phyloP scores from a whole-genome alignment of 2,329 filamentous ascomycete species.

The Ophiocordyceps camponoti-rufipedis region DNA sequence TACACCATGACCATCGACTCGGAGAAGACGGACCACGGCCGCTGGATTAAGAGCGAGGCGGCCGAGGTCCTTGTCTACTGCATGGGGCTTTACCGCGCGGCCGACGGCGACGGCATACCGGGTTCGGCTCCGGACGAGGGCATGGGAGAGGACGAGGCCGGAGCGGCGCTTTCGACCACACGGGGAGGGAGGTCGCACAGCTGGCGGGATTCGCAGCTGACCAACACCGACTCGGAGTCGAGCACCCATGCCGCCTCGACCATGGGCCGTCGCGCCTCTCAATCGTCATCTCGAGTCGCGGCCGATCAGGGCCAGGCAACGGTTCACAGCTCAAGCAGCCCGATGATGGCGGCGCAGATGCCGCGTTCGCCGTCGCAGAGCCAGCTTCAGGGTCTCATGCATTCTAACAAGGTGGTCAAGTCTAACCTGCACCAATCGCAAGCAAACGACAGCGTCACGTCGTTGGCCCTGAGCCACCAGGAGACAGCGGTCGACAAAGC shows the following conservation, averaged over 20 bases:
- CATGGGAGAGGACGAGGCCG: constrained; percentile 15
- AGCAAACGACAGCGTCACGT: constrained; percentile 39
- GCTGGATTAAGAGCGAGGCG: constrained; percentile 65
- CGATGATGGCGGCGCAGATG: constrained; percentile 37
- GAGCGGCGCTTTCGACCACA: constrained; percentile 21
- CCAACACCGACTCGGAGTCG: constrained; percentile 23
- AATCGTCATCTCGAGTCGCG: constrained; percentile 31
- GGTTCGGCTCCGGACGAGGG: constrained; percentile 6
- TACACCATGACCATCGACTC: constrained; percentile 64
- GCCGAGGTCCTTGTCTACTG: constrained; percentile 68
- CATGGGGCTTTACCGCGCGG: constrained; percentile 40
- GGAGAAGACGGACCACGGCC: constrained; percentile 56
- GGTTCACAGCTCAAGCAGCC: constrained; percentile 30
- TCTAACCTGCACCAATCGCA: constrained; percentile 35
- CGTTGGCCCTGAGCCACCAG: constrained; percentile 30
- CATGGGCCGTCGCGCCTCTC: constrained; percentile 23
- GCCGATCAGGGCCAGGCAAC: constrained; percentile 17
- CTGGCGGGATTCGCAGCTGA: constrained; percentile 36
- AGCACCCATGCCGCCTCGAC: constrained; percentile 19
- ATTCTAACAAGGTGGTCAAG: constrained; percentile 39
- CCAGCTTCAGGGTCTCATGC: constrained; percentile 40
- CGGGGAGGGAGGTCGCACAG: constrained; percentile 20
- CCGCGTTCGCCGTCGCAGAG: constrained; percentile 30
- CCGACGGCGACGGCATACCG: constrained; percentile 7
- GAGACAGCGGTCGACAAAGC: constrained; percentile 13